Evolutionary conservation across 495 filamentous ascomycete species (phyloP), one percentile per base, ranked within the genome.

Genomic region (Neurospora sp.): DNA sequence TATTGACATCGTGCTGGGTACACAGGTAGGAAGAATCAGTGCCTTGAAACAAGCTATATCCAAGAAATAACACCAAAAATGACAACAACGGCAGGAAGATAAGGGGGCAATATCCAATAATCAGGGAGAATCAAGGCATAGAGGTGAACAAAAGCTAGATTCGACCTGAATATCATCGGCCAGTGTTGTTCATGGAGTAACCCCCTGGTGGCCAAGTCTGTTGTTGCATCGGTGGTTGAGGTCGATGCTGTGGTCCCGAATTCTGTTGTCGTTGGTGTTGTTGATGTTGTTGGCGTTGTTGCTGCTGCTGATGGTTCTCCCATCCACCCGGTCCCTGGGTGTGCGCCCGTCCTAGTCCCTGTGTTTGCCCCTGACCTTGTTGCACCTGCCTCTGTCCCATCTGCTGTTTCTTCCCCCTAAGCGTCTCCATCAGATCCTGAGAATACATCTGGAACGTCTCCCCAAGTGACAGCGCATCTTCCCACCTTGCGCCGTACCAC

Each of bases 401-500:
- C 76, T 75, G 70, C n/a, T 54, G 39, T 20, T 38, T 76, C 39
- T 83, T 77, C 48, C 76, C 59, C 69, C 76, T 76, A 12, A 86
- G 74, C 14, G 77, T 73, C 8, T 82, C 78, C 27, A 80, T 66
- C 4, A 85, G 75, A 16, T 81, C 80, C 12, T 77, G 77, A 5
- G 83, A 83, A 4, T 79, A 78, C 66, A 75, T 75, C 46, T 88
- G 84, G 70, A 88, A 89, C 37, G 75, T 84, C 46, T 78, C 76
- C 69, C 78, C 79, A 0, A 88, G 78, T 11, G 82, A 75, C 38
- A 82, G 74, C 8, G 83, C 83, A 71, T 85, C 79, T 16, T 85
- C 82, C 86, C 86, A 89, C 6, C 85, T 80, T 62, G 85, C 82
- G 38, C 87, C 86, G 74, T 85, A 88, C 66, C 80, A 82, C 27